Base-by-base conservation (phyloP, 2,329 filamentous ascomycete species). In the Pezicula carpinea region DNA sequence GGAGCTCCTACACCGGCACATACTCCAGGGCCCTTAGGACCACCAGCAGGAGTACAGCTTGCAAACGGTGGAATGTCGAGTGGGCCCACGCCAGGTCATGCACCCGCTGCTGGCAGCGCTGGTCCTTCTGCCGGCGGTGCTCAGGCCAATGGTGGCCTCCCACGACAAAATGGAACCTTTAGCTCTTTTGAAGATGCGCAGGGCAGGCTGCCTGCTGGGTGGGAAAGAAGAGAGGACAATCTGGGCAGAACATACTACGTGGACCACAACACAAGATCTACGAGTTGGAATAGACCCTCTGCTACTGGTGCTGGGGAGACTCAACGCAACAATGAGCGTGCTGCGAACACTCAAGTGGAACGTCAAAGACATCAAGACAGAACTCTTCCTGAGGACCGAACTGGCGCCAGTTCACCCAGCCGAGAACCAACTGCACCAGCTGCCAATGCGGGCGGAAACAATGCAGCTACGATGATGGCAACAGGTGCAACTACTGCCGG, bases 151-250 rank as follows among this genome's bases (percentile, higher is more conserved):
- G 59, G 56, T 29, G 39, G 48, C 11, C 47, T 49, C 11, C 26
- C 51, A 40, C 53, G 62, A 52, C 53, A 52, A 18, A 50, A 45
- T 23, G 74, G 74, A 39, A 81, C 80, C 44, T 82, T 95, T 63
- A 96, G 90, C 61, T 91, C 92, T 0, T 99, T 99, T 56, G 92
- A 97, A 69, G 93, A 99, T 69, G 82, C 84, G n/a, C 91, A 96
- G 63, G 93, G 93, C 48, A 84, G 92, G 58, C 70, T 99, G 46
- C 93, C 93, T 29, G 83, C 87, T 43, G 93, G 93, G 29, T 99
- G 93, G 92, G 93, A 99, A 70, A 83, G 93, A 47, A 82, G 93
- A 47, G 92, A 97, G 67, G 93, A 99, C 65, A 93, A 96, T 58
- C 69, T 97, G 36, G 92, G 93, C 44, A 81, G 93, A 60, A 97